phyloP scores from a whole-genome alignment of 1,284 basidiomycete species.

The Golubevia pallescens region DNA sequence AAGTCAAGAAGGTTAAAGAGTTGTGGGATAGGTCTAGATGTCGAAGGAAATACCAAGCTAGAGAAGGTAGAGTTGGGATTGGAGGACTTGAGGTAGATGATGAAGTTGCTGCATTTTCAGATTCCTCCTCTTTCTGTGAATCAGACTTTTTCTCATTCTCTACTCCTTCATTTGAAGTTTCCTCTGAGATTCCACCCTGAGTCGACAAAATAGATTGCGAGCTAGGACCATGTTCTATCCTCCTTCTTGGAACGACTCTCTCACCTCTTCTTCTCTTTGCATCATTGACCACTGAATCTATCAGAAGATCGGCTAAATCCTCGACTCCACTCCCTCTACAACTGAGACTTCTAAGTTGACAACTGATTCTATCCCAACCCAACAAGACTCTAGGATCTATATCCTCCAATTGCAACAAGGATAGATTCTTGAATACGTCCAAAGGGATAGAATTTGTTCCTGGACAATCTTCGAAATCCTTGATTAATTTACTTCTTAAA shows the following conservation, averaged over 20 bases:
- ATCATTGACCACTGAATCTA: constrained; percentile 78
- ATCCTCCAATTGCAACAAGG: constrained; percentile 75
- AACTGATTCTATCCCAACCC: constrained; percentile 81
- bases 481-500: constrained; percentile 71
- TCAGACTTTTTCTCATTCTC: background rate
- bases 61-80: constrained; percentile 69
- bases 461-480: constrained; percentile 75
- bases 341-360: constrained; percentile 75
- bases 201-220: background rate
- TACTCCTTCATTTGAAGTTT: background rate
- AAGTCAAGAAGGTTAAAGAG: constrained; percentile 79
- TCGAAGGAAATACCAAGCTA: constrained; percentile 79
- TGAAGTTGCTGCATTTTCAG: constrained; percentile 12
- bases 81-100: constrained; percentile 70
- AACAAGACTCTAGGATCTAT: constrained; percentile 82
- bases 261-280: constrained; percentile 68
- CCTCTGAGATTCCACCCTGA: background rate
- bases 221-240: constrained; percentile 12
- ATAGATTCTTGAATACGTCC: constrained; percentile 81
- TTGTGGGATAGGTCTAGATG: constrained; percentile 82
- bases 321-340: constrained; percentile 79
- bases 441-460: constrained; percentile 79
- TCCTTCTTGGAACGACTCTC: constrained; percentile 9
- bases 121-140: background rate
- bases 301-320: constrained; percentile 80